Conservation (phyloP, 1,284 basidiomycete species). For the Cystobasidium pallidum region DNA sequence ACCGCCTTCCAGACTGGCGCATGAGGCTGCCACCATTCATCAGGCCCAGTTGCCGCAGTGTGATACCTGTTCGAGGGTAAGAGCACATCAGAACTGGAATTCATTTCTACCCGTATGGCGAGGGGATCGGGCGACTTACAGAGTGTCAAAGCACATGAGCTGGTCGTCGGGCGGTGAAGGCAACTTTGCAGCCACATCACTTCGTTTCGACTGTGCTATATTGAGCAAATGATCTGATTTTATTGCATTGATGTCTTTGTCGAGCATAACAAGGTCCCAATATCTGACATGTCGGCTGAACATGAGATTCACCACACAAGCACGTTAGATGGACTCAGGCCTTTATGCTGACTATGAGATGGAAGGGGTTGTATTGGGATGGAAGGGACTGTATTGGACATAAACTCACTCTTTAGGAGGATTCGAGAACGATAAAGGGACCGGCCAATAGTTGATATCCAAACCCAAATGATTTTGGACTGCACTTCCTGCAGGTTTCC, state of each 20-base stretch:
- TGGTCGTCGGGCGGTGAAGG: conserved; percentile 39
- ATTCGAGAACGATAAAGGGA: conserved; percentile 29
- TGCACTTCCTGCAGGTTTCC: conserved; percentile 36
- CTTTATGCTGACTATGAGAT: no score
- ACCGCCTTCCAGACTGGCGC: conserved; percentile 43
- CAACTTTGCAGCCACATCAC: conserved; percentile 13
- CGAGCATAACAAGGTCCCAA: conserved; percentile 43
- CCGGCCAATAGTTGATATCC: conserved; percentile 37
- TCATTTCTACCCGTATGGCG: background rate
- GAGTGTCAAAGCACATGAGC: conserved; percentile 40
- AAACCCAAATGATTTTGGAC: conserved; percentile 40
- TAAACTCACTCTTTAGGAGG: conserved; percentile 41
- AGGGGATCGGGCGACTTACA: conserved; percentile 1
- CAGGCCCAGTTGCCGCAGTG: conserved; percentile 38
- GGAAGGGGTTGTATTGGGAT: no score
- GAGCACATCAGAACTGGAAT: background rate
- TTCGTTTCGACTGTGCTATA: conserved; percentile 25
- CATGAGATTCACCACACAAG: no score
- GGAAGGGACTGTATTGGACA: no score
- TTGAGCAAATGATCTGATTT: conserved; percentile 20
- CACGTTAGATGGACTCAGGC: no score
- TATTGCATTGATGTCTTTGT: conserved; percentile 27
- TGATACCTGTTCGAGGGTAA: no score
- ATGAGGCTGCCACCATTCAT: conserved; percentile 44
- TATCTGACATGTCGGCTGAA: conserved; percentile 41